Percentiles rank a stretch among this genome's conserved stretches.
Conservation (phyloP, 352 stramenopile genomes). For the Phytophthora kernoviae region DNA sequence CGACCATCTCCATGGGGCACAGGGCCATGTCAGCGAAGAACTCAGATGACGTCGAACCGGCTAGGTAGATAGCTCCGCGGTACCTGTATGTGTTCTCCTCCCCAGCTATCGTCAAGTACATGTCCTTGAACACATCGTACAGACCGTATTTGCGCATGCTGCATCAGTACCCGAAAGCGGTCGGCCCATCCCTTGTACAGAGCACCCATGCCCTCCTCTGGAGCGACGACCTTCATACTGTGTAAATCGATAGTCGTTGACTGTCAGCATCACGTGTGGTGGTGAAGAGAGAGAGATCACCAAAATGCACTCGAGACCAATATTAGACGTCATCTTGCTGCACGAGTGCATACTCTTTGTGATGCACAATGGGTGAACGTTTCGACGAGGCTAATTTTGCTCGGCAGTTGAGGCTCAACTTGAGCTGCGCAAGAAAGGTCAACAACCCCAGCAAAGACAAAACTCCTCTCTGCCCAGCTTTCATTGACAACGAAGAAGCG, state of each 20-base stretch:
- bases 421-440: neutral
- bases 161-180: conserved; percentile 86
- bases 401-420: too few species aligned
- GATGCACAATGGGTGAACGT: too few species aligned
- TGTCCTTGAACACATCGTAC: conserved; percentile 94
- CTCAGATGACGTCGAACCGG: conserved; percentile 89
- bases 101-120: conserved; percentile 88
- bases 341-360: too few species aligned
- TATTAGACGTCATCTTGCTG: too few species aligned
- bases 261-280: too few species aligned
- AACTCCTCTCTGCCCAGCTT: neutral
- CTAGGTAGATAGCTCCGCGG: conserved; percentile 86
- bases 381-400: neutral
- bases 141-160: conserved; percentile 92
- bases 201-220: conserved; percentile 68
- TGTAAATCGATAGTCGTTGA: too few species aligned
- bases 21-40: conserved; percentile 91
- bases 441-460: neutral
- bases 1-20: conserved; percentile 92
- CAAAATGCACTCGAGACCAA: conserved; percentile 11
- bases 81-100: conserved; percentile 91
- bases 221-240: conserved; percentile 76
- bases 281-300: too few species aligned
- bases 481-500: neutral
- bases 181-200: conserved; percentile 91